Evolutionary conservation across 2,329 filamentous ascomycete species (phyloP).

Genomic region (Emericellopsis atlantica): DNA sequence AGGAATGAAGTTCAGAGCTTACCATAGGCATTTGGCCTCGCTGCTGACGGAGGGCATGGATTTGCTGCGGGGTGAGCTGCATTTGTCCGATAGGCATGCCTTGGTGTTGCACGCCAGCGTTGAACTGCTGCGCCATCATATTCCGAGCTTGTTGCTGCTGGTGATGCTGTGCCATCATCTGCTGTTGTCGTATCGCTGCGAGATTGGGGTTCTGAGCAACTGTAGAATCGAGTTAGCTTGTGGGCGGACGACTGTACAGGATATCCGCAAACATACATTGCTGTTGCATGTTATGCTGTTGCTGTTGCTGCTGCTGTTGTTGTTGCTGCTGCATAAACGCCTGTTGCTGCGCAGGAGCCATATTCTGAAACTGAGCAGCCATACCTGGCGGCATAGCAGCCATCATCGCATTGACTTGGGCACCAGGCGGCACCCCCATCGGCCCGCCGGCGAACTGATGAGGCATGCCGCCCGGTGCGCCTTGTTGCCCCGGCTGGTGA

Average conservation of each 20-base stretch:
- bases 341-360: slow-evolving; percentile 49
- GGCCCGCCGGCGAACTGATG: slow-evolving; percentile 52
- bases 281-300: background rate
- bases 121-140: slow-evolving; percentile 42
- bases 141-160: slow-evolving; percentile 43
- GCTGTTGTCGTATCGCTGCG: slow-evolving; percentile 35
- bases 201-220: slow-evolving; percentile 4
- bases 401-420: slow-evolving; percentile 67
- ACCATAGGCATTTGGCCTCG: slow-evolving; percentile 26
- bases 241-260: background rate
- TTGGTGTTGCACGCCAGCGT: slow-evolving; percentile 32
- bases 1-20: background rate
- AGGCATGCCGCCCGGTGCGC: slow-evolving; percentile 51
- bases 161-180: slow-evolving; percentile 29
- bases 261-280: slow-evolving; percentile 16
- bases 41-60: slow-evolving; percentile 32
- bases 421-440: slow-evolving; percentile 59
- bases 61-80: slow-evolving; percentile 33
- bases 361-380: slow-evolving; percentile 58
- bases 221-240: too few species aligned
- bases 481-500: slow-evolving; percentile 58
- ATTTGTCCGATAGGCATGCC: slow-evolving; percentile 40
- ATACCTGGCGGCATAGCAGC: slow-evolving; percentile 59
- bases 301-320: slow-evolving; percentile 15
- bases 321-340: slow-evolving; percentile 45